Base-by-base conservation (phyloP, 1,284 basidiomycete genomes). In the Rhizoctonia solani region DNA sequence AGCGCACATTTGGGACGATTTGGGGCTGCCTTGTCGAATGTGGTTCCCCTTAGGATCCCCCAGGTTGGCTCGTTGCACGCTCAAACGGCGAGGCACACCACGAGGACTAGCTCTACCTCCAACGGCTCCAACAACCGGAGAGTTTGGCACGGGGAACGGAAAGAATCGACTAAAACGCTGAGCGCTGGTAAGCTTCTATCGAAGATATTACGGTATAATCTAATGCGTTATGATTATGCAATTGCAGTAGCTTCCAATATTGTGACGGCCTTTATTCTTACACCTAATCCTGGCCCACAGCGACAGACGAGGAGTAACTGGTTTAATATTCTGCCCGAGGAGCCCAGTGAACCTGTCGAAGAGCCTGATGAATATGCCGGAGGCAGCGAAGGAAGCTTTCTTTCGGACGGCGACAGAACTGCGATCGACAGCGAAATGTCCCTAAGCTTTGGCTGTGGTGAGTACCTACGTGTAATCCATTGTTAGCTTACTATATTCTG, bases 221-320 rank as follows among this genome's bases (percentile, higher is more conserved):
- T 49, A 27, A 46, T 32, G 23, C 16, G 29, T n/a, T n/a, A 32
- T 9, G 21, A 46, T 58, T n/a, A 21, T 13, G 23, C 29, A 61
- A 46, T 61, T 13, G 58, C 58, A n/a, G 6, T 61, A 14, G 44
- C 46, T 1, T 34, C 47, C 46, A 49, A 23, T 50, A 14, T 61
- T 49, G 58, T 23, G 25, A 47, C 58, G 19, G 58, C 32, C 4
- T 29, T 61, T 5, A 32, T 46, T 13, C 50, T 50, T 50, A 44
- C 55, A 5, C 58, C 58, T 16, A 61, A 61, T 32, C 58, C 46
- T 23, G 58, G 58, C 8, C 50, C 58, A 3, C 58, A 23, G n/a
- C 44, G n/a, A 9, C 44, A 9, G 19, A 46, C 44, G 19, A 46
- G 9, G 44, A 58, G 13, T 11, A 41, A 4, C 27, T 58, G 4